Evolutionary conservation across 495 filamentous ascomycete species (phyloP), one percentile per base, ranked within the genome.

Genomic region (Penicillium longicatenatum): DNA sequence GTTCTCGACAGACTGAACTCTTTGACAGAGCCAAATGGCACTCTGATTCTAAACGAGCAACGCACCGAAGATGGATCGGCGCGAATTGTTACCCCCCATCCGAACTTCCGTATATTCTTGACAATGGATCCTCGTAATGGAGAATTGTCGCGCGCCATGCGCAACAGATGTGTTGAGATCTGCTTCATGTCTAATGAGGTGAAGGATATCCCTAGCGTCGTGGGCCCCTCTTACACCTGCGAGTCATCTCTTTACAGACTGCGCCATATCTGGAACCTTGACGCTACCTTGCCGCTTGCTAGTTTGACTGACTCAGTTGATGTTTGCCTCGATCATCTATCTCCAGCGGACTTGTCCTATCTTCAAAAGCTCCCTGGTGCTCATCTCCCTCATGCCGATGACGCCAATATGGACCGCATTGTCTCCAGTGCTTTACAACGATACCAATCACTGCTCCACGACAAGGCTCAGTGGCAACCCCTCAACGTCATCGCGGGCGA

Each of bases 1-100:
- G 93, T 98, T 11, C 84, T 99, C 2, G 95, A 99, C 68, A 82
- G 95, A 64, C 71, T 99, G 61, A 99, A 99, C 67, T 97, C 95
- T 0, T 74, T 99, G 35, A 87, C 97, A 1, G 95, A 99, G 70
- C 90, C 90, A 2, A 89, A 92, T 65, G 95, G 95, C 9, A 82
- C 82, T 51, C 78, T 99, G 19, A 90, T 87, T 63, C 87, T 99
- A 60, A 97, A 96, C 62, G 95, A 98, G 64, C 92, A 98, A 70
- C 87, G 86, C 54, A 88, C 83, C 31, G 82, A 86, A 19, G 86
- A 93, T 69, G 95, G 94, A 16, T 88, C 89, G 58, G 87, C 93
- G 35, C 84, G 88, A 54, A 73, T 94, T 24, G 83, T 99, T 42
- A 82, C 74, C 50, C 91, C 93, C 3, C 93, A 97, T 77, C 83